Base-by-base conservation (phyloP, 1,284 basidiomycete species). In the Trametes pubescens region DNA sequence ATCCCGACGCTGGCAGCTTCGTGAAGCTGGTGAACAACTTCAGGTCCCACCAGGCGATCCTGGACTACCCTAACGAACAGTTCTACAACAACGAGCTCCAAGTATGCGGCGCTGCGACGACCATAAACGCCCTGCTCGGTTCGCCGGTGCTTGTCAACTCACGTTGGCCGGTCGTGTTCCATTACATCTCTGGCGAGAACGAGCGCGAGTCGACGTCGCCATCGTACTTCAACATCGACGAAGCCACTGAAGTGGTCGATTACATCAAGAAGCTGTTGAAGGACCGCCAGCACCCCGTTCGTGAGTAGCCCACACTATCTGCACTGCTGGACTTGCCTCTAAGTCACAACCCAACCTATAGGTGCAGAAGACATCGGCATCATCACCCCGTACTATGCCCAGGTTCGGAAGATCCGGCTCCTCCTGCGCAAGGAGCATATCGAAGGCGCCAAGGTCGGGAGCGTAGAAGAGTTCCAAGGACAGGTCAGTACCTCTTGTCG, bases 391-490 rank as follows among this genome's bases (percentile, higher is more conserved):
- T 88, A 88, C 67, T 79, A 83, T 54, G 83, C 84, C 0, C 86
- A 88, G 68, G 81, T 80, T 24, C 72, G 74, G 18, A 84, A 82
- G 65, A 80, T 88, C 26, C 77, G 84, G 9, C 70, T 64, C 8
- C 62, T 76, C 0, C 69, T 87, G 18, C 65, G 61, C 13, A 68
- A 72, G 0, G 76, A 22, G 13, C 69, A 72, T 2, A 44, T 79
- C 7, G 75, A 77, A 26, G 78, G 73, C 2, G 77, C 86, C 34
- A 86, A 82, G 67, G 82, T 88, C 43, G 86, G 84, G 8, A 84
- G 82, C 32, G 86, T 87, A 0, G 87, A 88, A 66, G 85, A 87
- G 61, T 88, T 86, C 73, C 87, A 88, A 73, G 86, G 87, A 29
- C 84, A 87, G 75, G 86, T 86, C 29, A 29, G 80, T 68, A 18